phyloP scores from a whole-genome alignment of 305 asterid genomes.

The Solanum hybrid region DNA sequence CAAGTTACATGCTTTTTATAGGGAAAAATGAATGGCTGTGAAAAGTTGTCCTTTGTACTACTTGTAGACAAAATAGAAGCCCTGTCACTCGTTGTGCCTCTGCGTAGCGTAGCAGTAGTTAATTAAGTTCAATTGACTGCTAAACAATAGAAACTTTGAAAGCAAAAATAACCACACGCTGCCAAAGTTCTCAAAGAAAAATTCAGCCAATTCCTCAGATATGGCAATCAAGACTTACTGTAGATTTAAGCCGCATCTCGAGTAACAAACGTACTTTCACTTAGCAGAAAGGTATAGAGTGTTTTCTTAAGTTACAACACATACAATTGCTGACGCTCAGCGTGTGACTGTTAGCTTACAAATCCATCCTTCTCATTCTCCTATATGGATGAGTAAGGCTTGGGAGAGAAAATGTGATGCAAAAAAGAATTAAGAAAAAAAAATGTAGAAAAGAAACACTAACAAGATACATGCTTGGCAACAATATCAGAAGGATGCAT shows the following conservation, averaged over 20 bases:
- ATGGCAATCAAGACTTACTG: not conserved
- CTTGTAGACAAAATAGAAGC: not conserved
- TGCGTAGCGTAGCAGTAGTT: not conserved
- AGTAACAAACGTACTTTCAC: not conserved
- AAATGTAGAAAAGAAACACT: not conserved
- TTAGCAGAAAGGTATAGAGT: not conserved
- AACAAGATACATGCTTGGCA: not conserved
- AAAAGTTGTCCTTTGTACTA: not conserved
- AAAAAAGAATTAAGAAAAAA: not conserved
- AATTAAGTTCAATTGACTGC: not conserved
- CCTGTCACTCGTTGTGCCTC: not conserved
- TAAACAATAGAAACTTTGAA: not conserved
- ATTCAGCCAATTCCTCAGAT: not conserved
- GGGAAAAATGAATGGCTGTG: not conserved
- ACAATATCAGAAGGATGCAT: constrained; percentile 26
- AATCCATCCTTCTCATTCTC: not conserved
- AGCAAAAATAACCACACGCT: not conserved
- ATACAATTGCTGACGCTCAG: not conserved
- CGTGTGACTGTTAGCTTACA: constrained; percentile 10
- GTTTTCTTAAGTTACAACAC: constrained; percentile 1
- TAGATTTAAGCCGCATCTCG: not conserved
- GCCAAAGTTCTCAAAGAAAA: not conserved
- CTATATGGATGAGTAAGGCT: not conserved
- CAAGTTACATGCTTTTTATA: not conserved
- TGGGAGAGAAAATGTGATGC: not conserved